Evolutionary conservation across 805 yeast species (phyloP), one percentile per base, ranked within the genome.

Genomic region (Kregervanrija delftensis): DNA sequence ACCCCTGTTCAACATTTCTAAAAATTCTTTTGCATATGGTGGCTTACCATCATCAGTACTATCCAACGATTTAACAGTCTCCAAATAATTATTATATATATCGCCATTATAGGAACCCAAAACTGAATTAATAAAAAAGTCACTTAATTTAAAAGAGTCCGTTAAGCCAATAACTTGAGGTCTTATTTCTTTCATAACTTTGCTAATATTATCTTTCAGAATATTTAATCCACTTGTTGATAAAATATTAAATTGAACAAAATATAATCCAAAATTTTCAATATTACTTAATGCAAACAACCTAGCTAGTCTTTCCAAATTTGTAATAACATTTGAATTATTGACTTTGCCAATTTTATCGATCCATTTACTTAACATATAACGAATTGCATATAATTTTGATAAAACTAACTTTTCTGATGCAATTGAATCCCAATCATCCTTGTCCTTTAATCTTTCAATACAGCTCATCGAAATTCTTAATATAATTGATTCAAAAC

Each of bases 101-200:
- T 89, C 82, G 47, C 96, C 96, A 55, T 85, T 80, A 64, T 74
- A 82, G 46, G 71, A 73, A 39, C 96, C 97, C 46, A 89, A 74
- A 4, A 93, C 81, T 0, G 96, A 80, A 62, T 88, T 86, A 58
- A 89, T 73, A 68, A 84, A 76, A 60, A 74, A 83, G 66, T 89
- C 96, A 35, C 87, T 79, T 50, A 84, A 73, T 64, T 83, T 79
- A 72, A 89, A 89, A 1, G 95, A 75, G 64, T 89, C 97, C 5
- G 95, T 84, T 55, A 86, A 71, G 1, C 85, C 83, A 61, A 87
- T 78, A 44, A 83, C 85, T 56, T 83, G 79, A 30, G 78, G 76
- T 63, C 96, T 72, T 35, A 83, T 60, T 22, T 66, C 67, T 22
- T 68, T 63, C 50, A 83, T 66, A 49, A 80, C 59, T 40, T 59